Percentiles rank a stretch among this genome's conserved stretches.
phyloP scores from a whole-genome alignment of 2,329 filamentous ascomycete species.

The Coniochaeta pulveracea region DNA sequence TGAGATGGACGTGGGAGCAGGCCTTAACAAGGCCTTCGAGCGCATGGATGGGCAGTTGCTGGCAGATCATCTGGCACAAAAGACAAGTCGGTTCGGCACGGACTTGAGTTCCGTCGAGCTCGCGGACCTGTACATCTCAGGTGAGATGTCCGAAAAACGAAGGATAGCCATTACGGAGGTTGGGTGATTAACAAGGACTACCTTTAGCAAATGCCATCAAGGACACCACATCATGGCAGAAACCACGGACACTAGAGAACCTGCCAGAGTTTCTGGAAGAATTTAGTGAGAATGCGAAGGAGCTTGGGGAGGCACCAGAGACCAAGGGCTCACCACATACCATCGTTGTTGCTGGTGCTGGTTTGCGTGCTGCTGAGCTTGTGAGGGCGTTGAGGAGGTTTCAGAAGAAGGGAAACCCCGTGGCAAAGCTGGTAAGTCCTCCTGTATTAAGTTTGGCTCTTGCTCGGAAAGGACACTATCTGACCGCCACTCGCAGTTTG shows the following conservation, averaged over 20 bases:
- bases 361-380: conserved; percentile 75
- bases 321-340: conserved; percentile 71
- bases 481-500: conserved; percentile 45
- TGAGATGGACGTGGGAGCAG: conserved; percentile 54
- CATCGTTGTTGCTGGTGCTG: conserved; percentile 75
- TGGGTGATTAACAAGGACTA: background rate
- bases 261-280: conserved; percentile 69
- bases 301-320: conserved; percentile 52
- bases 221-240: conserved; percentile 67
- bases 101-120: conserved; percentile 78
- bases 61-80: conserved; percentile 75
- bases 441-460: too few species aligned
- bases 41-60: conserved; percentile 75
- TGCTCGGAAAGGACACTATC: background rate
- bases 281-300: conserved; percentile 42
- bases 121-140: conserved; percentile 68
- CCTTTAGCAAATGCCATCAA: conserved; percentile 56
- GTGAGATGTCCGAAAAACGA: conserved; percentile 37
- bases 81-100: conserved; percentile 64
- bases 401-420: conserved; percentile 63
- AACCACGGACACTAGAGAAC: conserved; percentile 56
- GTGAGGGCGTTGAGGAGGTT: conserved; percentile 66
- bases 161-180: too few species aligned
- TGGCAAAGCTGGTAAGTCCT: conserved; percentile 63
- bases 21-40: conserved; percentile 69